A percentile compares a stretch with the other conserved stretches of the same genome.
phyloP scores from a whole-genome alignment of 2,329 filamentous ascomycete genomes.

The Diplodia corticola region DNA sequence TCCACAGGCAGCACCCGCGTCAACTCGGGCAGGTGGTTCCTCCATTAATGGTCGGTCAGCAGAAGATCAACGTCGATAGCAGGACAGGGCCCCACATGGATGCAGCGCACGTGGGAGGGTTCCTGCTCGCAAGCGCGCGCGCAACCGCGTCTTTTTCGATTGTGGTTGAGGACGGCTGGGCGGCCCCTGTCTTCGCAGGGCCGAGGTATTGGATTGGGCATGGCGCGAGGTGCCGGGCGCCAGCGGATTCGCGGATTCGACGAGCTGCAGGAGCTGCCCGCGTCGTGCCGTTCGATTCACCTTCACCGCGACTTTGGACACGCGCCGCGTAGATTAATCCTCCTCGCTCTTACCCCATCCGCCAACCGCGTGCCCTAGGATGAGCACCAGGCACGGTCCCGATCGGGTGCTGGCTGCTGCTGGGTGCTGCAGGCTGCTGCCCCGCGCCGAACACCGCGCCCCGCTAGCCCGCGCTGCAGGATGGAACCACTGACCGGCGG shows the following conservation, averaged over 20 bases:
- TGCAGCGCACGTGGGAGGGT: not conserved
- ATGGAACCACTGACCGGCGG: not conserved
- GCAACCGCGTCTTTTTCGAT: not conserved
- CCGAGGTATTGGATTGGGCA: not conserved
- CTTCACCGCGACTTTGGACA: constrained; percentile 8
- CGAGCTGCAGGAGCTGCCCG: not conserved
- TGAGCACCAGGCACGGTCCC: constrained; percentile 1
- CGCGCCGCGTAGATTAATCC: not conserved
- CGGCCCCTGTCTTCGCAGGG: constrained; percentile 8
- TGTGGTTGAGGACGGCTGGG: constrained; percentile 3
- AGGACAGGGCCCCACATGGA: not conserved
- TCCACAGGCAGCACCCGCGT: not conserved
- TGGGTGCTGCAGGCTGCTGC: too few species aligned
- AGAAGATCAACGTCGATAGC: not conserved
- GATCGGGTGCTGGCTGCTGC: not conserved
- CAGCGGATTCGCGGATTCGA: not conserved
- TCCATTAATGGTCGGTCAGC: not conserved
- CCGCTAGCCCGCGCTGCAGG: not conserved
- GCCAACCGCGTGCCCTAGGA: not conserved
- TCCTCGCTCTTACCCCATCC: not conserved
- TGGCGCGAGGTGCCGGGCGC: not conserved
- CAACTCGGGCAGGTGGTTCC: not conserved
- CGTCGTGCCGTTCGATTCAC: not conserved
- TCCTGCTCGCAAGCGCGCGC: not conserved
- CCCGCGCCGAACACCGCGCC: not conserved